Conservation (phyloP, 345 rosid genomes). For the Gossypium anomalum region DNA sequence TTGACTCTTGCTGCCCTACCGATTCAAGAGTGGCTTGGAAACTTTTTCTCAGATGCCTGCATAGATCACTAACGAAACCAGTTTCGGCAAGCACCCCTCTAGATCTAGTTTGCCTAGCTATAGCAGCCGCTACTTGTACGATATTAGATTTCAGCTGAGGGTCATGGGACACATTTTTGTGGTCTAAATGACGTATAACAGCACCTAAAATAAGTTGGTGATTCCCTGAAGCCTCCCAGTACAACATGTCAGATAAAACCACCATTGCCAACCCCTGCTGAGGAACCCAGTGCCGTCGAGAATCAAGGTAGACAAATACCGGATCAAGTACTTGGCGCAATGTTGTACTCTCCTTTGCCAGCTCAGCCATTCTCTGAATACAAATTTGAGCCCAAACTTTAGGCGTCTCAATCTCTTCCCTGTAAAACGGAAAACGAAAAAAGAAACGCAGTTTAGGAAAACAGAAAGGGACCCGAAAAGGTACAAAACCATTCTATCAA, state of each 20-base stretch:
- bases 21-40: slow-evolving; percentile 70
- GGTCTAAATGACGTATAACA: slow-evolving; percentile 82
- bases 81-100: slow-evolving; percentile 56
- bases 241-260: slow-evolving; percentile 70
- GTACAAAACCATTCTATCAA: slow-evolving; percentile 7
- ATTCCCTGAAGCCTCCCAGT: slow-evolving; percentile 68
- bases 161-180: slow-evolving; percentile 70
- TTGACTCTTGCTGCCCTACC: slow-evolving; percentile 62
- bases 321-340: slow-evolving; percentile 77
- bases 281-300: slow-evolving; percentile 65
- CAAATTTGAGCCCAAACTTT: slow-evolving; percentile 92
- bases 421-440: slow-evolving; percentile 1
- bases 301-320: slow-evolving; percentile 70
- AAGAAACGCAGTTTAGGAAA: neutral
- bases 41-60: slow-evolving; percentile 92
- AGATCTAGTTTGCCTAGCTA: slow-evolving; percentile 74
- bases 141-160: slow-evolving; percentile 65
- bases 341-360: slow-evolving; percentile 81
- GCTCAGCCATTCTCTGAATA: slow-evolving; percentile 80
- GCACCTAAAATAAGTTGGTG: slow-evolving; percentile 71
- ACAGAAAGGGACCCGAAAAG: neutral
- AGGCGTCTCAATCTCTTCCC: slow-evolving; percentile 87
- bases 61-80: slow-evolving; percentile 76
- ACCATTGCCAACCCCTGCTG: slow-evolving; percentile 63
- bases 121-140: slow-evolving; percentile 66